Base-by-base conservation (phyloP, 140 eudicot genomes). In the Oenanthe javanica region DNA sequence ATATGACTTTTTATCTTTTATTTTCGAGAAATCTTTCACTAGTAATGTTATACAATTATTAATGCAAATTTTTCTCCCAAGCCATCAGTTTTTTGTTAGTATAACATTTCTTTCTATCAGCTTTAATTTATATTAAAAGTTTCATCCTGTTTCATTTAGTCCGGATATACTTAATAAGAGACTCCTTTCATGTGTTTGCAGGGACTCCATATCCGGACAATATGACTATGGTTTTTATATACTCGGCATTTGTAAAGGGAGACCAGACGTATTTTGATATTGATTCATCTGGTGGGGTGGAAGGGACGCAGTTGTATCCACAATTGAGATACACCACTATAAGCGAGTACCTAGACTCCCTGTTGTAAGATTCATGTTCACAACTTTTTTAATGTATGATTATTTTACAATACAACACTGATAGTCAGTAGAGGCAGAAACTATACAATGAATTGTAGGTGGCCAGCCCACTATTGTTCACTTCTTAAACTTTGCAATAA, bases 121-220 rank as follows among this genome's bases (percentile, higher is more conserved):
- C 50, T 73, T 8, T 47, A 0, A 31, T 49, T 75, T 43, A 48
- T 10, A 75, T 11, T 48, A 50, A 4, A 75, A 0, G 31, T 31
- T 31, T 75, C n/a, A 48, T 15, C 5, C 52, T 48, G 38, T 25
- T 23, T 15, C 8, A 19, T 10, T 7, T 6, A 23, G 7, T 75
- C 21, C 9, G 23, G 38, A n/a, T 21, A 40, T 45, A 19, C 46
- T 31, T 31, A 31, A n/a, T 31, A 46, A 72, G 49, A n/a, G 42
- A 46, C 27, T 27, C 4, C 40, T 38, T 36, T 47, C 23, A 81
- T 77, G 82, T 25, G 27, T 79, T 31, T 81, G 78, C 85, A 86
- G 98, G 90, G 79, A 94, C 91, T 48, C 96, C 92, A 11, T 88
- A 90, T 80, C 98, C 97, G 14, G 86, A 90, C 19, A 94, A 91